Evolutionary conservation across 495 filamentous ascomycete species (phyloP), one percentile per base, ranked within the genome.

Genomic region (Parathielavia hyrcaniae): DNA sequence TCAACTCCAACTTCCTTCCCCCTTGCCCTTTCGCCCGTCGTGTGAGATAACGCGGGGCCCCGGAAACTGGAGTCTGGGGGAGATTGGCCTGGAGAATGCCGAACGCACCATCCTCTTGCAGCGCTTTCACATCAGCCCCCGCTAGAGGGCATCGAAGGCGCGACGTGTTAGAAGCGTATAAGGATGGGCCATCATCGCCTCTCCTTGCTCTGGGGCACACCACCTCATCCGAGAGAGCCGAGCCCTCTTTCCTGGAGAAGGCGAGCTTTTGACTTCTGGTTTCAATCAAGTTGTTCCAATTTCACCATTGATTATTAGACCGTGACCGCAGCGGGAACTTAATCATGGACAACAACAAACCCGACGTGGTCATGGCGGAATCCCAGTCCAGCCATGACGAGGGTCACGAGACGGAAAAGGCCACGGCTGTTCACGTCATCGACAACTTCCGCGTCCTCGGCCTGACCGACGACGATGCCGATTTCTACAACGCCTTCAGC

Each of bases 371-470:
- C 19, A 45, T 45, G 43, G 43, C 43, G 9, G 43, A 45, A 8
- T 8, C 7, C 16, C 40, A 16, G 6, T 16, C n/a, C 43, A 17
- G 13, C 22, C 14, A 16, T 16, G 6, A 7, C 16, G 43, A 23
- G 19, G 4, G 4, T 16, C 2, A 7, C 16, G 43, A 23, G 19
- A 11, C 17, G 19, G 43, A 45, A 16, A 45, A 45, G 19, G 43
- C 43, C 19, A 22, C 43, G 7, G 43, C 43, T 8, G 43, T 45
- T 17, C 43, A 45, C 23, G 43, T 45, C 43, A 45, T 45, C 20
- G 43, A 45, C 43, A 45, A 23, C 43, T 45, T 45, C 43, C 43
- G 20, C 10, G 43, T 45, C 8, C 43, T 45, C 43, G 43, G 43
- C 43, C 19, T 45, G 43, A 45, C 43, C 1, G 43, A 45, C 9